These are phyloP conservation scores for Ilyonectria destructans DNA, from an alignment of 2,329 filamentous ascomycete genomes.

Conservation along the genomic window DNA sequence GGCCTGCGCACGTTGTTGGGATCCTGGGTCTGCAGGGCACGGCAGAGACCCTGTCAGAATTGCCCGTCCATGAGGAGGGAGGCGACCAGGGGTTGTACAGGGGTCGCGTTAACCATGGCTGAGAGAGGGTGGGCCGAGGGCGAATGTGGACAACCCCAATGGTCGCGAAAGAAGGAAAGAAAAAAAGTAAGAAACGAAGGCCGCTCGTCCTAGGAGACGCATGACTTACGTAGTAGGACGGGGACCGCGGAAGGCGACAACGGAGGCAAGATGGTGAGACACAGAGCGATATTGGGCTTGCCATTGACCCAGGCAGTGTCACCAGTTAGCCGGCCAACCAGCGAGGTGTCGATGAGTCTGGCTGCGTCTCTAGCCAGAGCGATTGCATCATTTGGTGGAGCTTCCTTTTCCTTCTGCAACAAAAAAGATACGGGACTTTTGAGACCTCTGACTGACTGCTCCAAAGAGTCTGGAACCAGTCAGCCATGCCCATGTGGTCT, in stretches of 20 bases:
- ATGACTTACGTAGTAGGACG: conserved; percentile 37
- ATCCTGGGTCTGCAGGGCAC: conserved; percentile 22
- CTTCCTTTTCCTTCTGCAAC: conserved; percentile 40
- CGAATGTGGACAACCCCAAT: conserved; percentile 35
- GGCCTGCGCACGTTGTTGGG: conserved; percentile 15
- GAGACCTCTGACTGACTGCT: conserved; percentile 23
- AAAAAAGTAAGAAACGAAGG: conserved; percentile 41
- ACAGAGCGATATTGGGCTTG: conserved; percentile 41
- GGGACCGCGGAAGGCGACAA: conserved; percentile 37
- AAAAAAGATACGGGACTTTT: conserved; percentile 35
- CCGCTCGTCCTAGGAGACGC: conserved; percentile 35
- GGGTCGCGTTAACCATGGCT: conserved; percentile 44
- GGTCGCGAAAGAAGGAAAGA: conserved; percentile 35
- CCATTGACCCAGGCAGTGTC: conserved; percentile 38
- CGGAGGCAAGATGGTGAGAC: conserved; percentile 43
- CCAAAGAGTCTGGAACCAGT: conserved; percentile 29
- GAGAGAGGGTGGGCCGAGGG: conserved; percentile 45
- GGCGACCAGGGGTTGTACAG: conserved; percentile 29
- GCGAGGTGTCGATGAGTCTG: conserved; percentile 37
- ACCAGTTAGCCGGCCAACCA: conserved; percentile 37
- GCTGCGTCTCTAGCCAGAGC: conserved; percentile 37
- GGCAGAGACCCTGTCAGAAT: conserved; percentile 22
- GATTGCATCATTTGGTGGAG: conserved; percentile 47
- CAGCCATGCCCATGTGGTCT: conserved; percentile 26
- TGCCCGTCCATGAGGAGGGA: conserved; percentile 9